phyloP scores from a whole-genome alignment of 805 yeast species.

The Candida mattraensis region DNA sequence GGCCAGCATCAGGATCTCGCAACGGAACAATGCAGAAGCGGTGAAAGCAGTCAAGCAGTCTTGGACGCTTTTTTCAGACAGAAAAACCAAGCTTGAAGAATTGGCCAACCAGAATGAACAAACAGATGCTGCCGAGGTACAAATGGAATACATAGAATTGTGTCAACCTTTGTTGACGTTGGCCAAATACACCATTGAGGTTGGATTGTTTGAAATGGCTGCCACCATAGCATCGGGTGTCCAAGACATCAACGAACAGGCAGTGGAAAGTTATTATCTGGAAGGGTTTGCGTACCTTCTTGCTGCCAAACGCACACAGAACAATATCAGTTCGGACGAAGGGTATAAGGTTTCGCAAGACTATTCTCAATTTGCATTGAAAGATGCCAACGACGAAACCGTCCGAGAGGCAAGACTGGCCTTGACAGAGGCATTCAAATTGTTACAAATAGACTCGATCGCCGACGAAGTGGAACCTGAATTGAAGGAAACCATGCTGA shows the following conservation, averaged over 20 bases:
- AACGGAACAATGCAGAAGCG: slow-evolving; percentile 75
- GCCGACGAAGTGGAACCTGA: slow-evolving; percentile 54
- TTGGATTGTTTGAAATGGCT: slow-evolving; percentile 68
- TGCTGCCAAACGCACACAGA: slow-evolving; percentile 39
- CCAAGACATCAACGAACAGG: slow-evolving; percentile 80
- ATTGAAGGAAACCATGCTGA: slow-evolving; percentile 51
- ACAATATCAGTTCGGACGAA: slow-evolving; percentile 15
- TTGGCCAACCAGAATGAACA: slow-evolving; percentile 28
- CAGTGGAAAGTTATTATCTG: slow-evolving; percentile 77
- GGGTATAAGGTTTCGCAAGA: slow-evolving; percentile 33
- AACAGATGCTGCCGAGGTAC: slow-evolving; percentile 42
- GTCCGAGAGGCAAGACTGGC: slow-evolving; percentile 43
- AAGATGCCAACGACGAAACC: slow-evolving; percentile 32
- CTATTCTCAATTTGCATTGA: slow-evolving; percentile 40
- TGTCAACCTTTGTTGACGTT: slow-evolving; percentile 74
- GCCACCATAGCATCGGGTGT: slow-evolving; percentile 61
- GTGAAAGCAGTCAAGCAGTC: slow-evolving; percentile 60
- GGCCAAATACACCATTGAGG: slow-evolving; percentile 73
- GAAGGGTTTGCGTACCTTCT: slow-evolving; percentile 75
- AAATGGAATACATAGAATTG: slow-evolving; percentile 59
- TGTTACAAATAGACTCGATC: slow-evolving; percentile 37
- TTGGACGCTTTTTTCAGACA: slow-evolving; percentile 65
- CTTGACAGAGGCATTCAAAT: slow-evolving; percentile 37
- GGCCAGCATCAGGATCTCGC: slow-evolving; percentile 88
- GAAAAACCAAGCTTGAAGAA: slow-evolving; percentile 49